These are phyloP conservation scores for Crotalaria pallida DNA, from an alignment of 306 rosid genomes.

Conservation along the genomic window DNA sequence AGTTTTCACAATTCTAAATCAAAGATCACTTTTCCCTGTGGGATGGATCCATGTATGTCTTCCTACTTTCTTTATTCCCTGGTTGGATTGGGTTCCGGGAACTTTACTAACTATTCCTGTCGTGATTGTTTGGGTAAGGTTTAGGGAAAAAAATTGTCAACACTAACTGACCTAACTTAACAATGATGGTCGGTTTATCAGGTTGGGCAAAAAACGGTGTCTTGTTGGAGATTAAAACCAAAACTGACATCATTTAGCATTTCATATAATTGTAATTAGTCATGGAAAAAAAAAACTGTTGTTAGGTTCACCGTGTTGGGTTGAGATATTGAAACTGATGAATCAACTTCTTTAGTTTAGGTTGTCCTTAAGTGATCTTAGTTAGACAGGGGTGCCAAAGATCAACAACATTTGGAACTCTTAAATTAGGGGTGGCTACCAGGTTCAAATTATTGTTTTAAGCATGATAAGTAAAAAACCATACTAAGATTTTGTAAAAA, in stretches of 20 bases:
- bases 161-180: not conserved
- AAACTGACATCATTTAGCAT: not conserved
- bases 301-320: not conserved
- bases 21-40: slow-evolving; percentile 62
- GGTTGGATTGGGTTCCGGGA: not conserved
- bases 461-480: not conserved
- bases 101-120: not conserved
- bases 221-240: not conserved
- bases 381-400: not conserved
- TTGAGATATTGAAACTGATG: not conserved
- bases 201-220: not conserved
- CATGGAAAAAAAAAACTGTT: not conserved
- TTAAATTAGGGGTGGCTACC: not conserved
- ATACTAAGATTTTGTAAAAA: not conserved
- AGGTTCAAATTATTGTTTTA: not conserved
- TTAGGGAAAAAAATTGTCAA: not conserved
- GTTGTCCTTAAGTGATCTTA: not conserved
- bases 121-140: not conserved
- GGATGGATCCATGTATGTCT: slow-evolving; percentile 90
- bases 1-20: slow-evolving; percentile 61
- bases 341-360: not conserved
- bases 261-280: too few species aligned
- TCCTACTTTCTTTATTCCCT: not conserved
- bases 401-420: not conserved
- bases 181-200: not conserved